phyloP scores from a whole-genome alignment of 1,139 yeast genomes.

The Yamadazyma friedrichii region DNA sequence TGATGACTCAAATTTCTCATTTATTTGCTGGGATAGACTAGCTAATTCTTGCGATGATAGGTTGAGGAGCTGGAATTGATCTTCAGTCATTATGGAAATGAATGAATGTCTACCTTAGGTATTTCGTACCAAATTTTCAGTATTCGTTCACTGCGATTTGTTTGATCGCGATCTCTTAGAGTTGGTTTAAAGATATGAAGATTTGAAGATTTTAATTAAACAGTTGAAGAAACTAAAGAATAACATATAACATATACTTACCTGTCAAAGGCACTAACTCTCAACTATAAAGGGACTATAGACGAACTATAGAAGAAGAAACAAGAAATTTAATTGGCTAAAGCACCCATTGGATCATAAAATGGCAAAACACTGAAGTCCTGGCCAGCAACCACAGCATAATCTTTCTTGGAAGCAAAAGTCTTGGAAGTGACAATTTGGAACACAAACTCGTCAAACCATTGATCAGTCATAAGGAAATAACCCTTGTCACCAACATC shows the following conservation, averaged over 20 bases:
- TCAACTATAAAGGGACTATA: too few species aligned
- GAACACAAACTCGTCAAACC: constrained; percentile 80
- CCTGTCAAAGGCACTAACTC: too few species aligned
- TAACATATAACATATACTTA: too few species aligned
- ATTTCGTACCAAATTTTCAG: too few species aligned
- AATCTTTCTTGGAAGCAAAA: constrained; percentile 44
- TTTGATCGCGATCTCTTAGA: too few species aligned
- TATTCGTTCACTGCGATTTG: too few species aligned
- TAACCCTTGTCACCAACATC: constrained; percentile 73
- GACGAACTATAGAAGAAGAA: too few species aligned
- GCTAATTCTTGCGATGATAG: neutral
- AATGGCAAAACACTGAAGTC: constrained; percentile 63
- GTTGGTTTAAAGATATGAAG: too few species aligned
- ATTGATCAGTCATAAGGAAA: constrained; percentile 78
- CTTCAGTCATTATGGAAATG: neutral
- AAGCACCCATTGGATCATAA: constrained; percentile 87
- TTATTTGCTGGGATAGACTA: constrained; percentile 1
- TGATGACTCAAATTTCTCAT: constrained; percentile 11
- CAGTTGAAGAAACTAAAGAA: neutral
- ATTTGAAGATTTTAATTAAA: too few species aligned
- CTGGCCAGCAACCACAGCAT: constrained; percentile 48
- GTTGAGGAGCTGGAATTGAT: neutral
- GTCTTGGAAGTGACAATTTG: constrained; percentile 71
- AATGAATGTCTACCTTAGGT: too few species aligned
- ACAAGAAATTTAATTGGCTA: constrained; percentile 40